phyloP scores from a whole-genome alignment of 768 basidiomycete species.

The Asterophora lycoperdoides region DNA sequence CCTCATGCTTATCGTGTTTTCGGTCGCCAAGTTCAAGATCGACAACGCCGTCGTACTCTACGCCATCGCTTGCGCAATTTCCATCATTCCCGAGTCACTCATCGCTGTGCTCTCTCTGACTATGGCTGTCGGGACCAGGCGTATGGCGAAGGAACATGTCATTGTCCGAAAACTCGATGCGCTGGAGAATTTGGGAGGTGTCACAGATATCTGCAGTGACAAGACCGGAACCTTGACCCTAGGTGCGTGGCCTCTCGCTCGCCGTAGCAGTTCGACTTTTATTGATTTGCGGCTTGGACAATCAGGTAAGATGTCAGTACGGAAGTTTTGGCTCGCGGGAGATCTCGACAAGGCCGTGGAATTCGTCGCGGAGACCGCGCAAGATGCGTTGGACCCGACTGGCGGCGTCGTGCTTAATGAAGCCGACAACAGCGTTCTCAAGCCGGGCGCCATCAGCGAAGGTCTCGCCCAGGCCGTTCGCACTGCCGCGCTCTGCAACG shows the following conservation, averaged over 20 bases:
- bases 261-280: background rate
- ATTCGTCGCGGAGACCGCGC: slow-evolving; percentile 29
- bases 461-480: slow-evolving; percentile 21
- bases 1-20: slow-evolving; percentile 35
- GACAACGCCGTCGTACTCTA: slow-evolving; percentile 32
- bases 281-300: background rate
- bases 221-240: slow-evolving; percentile 61
- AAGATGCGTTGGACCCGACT: slow-evolving; percentile 30
- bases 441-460: slow-evolving; percentile 15
- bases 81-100: slow-evolving; percentile 39
- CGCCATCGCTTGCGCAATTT: slow-evolving; percentile 35
- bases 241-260: slow-evolving; percentile 13
- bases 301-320: slow-evolving; percentile 37
- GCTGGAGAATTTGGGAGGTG: slow-evolving; percentile 56
- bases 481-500: background rate
- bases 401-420: slow-evolving; percentile 24
- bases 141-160: slow-evolving; percentile 54
- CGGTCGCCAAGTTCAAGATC: slow-evolving; percentile 30
- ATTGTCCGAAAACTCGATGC: slow-evolving; percentile 62
- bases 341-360: slow-evolving; percentile 21
- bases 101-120: slow-evolving; percentile 53
- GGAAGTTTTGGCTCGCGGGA: slow-evolving; percentile 35
- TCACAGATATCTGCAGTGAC: slow-evolving; percentile 54
- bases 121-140: slow-evolving; percentile 51
- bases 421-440: slow-evolving; percentile 19